Evolutionary conservation across 2,329 filamentous ascomycete species (phyloP).

Genomic region (Plenodomus lindquistii): DNA sequence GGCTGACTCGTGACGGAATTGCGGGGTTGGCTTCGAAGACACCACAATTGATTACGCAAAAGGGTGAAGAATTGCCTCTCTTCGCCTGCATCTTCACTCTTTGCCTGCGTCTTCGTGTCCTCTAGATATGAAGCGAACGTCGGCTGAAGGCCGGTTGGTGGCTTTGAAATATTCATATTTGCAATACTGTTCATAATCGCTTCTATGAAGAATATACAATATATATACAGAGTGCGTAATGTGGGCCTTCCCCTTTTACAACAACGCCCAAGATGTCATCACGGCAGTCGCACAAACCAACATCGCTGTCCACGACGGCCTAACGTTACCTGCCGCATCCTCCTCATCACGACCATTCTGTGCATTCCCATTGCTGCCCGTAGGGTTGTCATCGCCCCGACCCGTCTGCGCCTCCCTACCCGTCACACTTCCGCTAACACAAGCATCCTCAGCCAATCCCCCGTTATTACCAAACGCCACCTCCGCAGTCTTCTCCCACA

Average conservation of each 20-base stretch:
- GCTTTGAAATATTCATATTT: too few species aligned
- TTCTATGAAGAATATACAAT: too few species aligned
- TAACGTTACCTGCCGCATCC: constrained; percentile 19
- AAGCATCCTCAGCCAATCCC: constrained; percentile 29
- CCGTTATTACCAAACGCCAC: constrained; percentile 35
- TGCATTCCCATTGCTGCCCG: constrained; percentile 7
- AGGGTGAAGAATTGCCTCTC: too few species aligned
- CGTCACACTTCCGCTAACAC: constrained; percentile 35
- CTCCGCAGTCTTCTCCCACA: constrained; percentile 54
- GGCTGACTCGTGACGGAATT: neutral
- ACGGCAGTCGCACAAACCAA: constrained; percentile 15
- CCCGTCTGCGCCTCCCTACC: constrained; percentile 31
- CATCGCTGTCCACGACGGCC: constrained; percentile 14
- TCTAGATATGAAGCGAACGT: too few species aligned
- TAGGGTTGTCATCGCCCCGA: constrained; percentile 26
- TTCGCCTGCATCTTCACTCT: too few species aligned
- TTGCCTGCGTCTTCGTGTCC: too few species aligned
- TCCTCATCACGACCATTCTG: constrained; percentile 10
- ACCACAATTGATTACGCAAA: too few species aligned
- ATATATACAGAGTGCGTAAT: too few species aligned
- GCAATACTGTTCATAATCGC: too few species aligned
- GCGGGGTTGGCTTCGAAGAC: too few species aligned
- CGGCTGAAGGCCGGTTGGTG: too few species aligned
- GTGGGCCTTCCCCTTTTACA: too few species aligned
- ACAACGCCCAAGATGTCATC: constrained; percentile 2